phyloP scores from a whole-genome alignment of 371 early-diverging fungal genomes.

The Quaeritorhiza haematococci region DNA sequence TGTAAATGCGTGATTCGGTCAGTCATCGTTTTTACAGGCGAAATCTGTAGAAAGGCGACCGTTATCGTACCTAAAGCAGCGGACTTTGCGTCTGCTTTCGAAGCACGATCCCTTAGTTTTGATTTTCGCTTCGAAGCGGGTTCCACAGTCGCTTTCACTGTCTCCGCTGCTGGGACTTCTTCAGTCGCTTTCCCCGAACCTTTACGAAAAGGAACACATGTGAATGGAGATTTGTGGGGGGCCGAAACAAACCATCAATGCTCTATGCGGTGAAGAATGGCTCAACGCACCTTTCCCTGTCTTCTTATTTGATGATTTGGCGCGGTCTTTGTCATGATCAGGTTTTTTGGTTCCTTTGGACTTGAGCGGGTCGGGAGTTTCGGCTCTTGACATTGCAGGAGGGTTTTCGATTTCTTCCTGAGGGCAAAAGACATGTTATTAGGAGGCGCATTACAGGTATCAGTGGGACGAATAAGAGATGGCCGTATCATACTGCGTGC shows the following conservation, averaged over 20 bases:
- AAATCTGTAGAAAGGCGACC: neutral
- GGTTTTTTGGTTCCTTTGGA: slow-evolving; percentile 9
- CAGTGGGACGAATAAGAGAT: neutral
- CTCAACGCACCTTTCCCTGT: neutral
- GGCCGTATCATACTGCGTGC: neutral
- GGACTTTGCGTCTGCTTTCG: slow-evolving; percentile 25
- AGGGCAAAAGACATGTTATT: neutral
- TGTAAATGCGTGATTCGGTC: neutral
- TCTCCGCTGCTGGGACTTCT: slow-evolving; percentile 22
- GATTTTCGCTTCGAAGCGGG: slow-evolving; percentile 33
- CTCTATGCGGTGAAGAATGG: neutral
- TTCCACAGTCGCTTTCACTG: slow-evolving; percentile 19
- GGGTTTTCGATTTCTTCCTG: neutral
- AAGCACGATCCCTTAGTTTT: slow-evolving; percentile 34
- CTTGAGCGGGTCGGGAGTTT: slow-evolving; percentile 8
- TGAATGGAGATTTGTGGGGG: no score
- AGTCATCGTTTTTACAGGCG: no score
- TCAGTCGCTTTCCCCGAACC: slow-evolving; percentile 17
- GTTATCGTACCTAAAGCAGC: slow-evolving; percentile 24
- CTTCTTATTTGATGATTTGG: slow-evolving; percentile 12
- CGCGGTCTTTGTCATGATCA: slow-evolving; percentile 18
- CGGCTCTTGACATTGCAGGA: neutral
- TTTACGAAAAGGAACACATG: neutral
- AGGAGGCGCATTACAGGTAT: neutral
- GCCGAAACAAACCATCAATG: neutral